Evolutionary conservation across 2,329 filamentous ascomycete genomes (phyloP), one percentile per base, ranked within the genome.

Genomic region (Penicillium sp.): DNA sequence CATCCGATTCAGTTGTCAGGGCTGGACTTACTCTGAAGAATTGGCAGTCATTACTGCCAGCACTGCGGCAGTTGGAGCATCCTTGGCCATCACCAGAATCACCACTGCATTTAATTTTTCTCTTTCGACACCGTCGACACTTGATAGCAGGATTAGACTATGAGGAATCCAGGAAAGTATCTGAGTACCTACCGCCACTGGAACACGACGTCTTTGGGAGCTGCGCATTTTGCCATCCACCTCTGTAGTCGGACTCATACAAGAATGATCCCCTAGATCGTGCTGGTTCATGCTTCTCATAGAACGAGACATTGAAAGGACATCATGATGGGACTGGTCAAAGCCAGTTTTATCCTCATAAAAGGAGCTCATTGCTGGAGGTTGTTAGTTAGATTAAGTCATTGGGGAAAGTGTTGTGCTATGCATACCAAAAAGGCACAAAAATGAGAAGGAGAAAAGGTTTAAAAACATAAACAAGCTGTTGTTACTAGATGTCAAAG

Each of bases 41-140:
- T 56, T 88, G 84, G 71, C 93, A 97, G 6, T 82, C 68, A 3
- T 65, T 72, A 51, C 77, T 79, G 13, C 89, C 89, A 52, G 93
- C 88, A 59, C 81, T 86, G 68, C 86, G 89, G 79, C 93, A 98
- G 73, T 93, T 96, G 11, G 83, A 80, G 75, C 93, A 98, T n/a
- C 88, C 87, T 39, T 80, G 77, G n/a, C 89, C 89, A 68, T 88
- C 85, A 31, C 89, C 90, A 33, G 83, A 81, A 71, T 96, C 91
- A 44, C 93, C 93, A 68, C 90, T 96, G 78, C 93, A 98, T 65
- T 91, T 89, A 67, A 98, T 98, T 81, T 98, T 98, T 57, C 93
- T 86, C 78, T 93, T 93, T 59, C 93, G 87, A 76, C 93, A 98
- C 64, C 93, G 87, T 35, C 87, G 86, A 74, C 93, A 98, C 93